These are phyloP conservation scores for Aegilops umbellulata DNA, from an alignment of 176 grass and related monocot genomes.

Conservation along the genomic window DNA sequence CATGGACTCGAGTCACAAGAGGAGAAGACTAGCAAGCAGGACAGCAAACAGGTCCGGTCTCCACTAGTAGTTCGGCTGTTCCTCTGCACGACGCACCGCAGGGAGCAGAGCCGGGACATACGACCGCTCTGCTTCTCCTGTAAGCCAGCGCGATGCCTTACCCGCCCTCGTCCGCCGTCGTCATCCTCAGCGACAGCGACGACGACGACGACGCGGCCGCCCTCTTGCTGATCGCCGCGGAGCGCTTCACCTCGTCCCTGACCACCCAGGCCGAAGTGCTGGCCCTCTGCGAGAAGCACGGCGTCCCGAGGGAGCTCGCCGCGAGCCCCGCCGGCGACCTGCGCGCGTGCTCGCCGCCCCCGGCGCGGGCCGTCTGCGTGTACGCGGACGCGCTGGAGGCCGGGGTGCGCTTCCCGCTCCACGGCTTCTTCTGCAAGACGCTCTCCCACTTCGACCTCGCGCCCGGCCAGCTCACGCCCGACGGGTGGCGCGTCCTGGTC, in stretches of 20 bases:
- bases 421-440: background rate
- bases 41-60: no score
- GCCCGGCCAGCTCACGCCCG: background rate
- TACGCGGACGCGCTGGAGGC: conserved; percentile 1
- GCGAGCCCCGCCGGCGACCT: background rate
- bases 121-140: background rate
- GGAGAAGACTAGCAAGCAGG: no score
- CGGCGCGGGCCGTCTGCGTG: background rate
- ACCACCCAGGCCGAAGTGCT: background rate
- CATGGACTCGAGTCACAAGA: no score
- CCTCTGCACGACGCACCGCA: no score
- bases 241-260: background rate
- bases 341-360: background rate
- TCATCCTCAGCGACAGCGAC: background rate
- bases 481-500: background rate
- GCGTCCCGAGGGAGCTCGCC: background rate
- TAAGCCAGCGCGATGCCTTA: background rate
- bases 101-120: background rate
- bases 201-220: background rate
- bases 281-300: background rate
- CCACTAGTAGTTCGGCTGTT: no score
- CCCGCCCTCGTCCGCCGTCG: background rate
- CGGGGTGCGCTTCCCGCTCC: background rate
- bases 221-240: background rate
- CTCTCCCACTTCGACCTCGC: background rate